Conservation (phyloP, 2,329 filamentous ascomycete species). For the Aspergillus intermedius region DNA sequence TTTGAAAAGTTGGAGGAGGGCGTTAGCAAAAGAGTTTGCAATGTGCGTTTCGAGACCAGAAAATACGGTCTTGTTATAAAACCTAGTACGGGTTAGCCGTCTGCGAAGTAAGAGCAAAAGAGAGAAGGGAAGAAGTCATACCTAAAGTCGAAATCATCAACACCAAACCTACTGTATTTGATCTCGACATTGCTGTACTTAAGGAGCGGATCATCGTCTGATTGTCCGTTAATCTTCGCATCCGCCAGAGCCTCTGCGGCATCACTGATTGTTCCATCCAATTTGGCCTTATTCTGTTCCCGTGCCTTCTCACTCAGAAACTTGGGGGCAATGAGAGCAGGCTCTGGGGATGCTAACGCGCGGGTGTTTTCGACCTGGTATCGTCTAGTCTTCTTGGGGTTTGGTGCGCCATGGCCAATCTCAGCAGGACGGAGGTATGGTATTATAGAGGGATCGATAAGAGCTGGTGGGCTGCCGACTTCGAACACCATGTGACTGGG, state of each 20-base stretch:
- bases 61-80: conserved; percentile 88
- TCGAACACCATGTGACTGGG: conserved; percentile 77
- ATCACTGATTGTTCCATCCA: conserved; percentile 44
- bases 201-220: conserved; percentile 73
- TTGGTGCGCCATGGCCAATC: conserved; percentile 70
- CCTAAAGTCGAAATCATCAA: conserved; percentile 99
- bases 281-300: conserved; percentile 45
- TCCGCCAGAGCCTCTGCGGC: conserved; percentile 60
- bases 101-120: conserved; percentile 56
- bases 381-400: conserved; percentile 64
- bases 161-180: conserved; percentile 97
- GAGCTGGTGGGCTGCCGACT: conserved; percentile 72
- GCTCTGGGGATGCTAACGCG: conserved; percentile 52
- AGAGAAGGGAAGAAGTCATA: conserved; percentile 78
- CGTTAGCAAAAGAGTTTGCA: conserved; percentile 91
- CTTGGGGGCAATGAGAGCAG: conserved; percentile 68
- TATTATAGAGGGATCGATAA: conserved; percentile 65
- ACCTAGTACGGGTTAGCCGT: conserved; percentile 45
- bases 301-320: conserved; percentile 91
- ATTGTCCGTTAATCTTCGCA: conserved; percentile 61
- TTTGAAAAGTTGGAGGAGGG: conserved; percentile 81
- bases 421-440: conserved; percentile 64
- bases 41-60: conserved; percentile 96
- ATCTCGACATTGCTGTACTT: conserved; percentile 95
- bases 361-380: conserved; percentile 81